Conservation (phyloP, 148 eudicot genomes). For the Amaranthus hypochondriacus region DNA sequence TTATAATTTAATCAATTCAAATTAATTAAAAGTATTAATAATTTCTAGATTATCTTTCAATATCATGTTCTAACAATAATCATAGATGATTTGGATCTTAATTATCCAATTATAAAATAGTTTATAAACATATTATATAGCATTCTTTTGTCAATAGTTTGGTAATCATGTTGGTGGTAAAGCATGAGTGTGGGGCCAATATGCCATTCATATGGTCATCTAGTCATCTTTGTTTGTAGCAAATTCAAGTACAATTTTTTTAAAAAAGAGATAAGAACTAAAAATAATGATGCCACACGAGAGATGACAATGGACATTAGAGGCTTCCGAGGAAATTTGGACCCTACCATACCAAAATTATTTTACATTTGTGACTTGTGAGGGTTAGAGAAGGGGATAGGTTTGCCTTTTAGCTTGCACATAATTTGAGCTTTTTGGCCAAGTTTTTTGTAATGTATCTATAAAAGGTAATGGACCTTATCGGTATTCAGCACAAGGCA, state of each 20-base stretch:
- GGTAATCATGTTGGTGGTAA: conserved; percentile 12
- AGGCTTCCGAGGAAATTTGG: neutral
- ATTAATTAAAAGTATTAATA: too few relatives aligned
- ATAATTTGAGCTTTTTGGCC: conserved; percentile 13
- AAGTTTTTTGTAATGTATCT: neutral
- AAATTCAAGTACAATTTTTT: neutral
- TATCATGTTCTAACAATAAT: too few relatives aligned
- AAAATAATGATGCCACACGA: conserved; percentile 15
- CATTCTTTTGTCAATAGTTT: neutral
- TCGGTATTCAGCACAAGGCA: too few relatives aligned
- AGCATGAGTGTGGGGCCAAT: neutral
- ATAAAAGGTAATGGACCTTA: too few relatives aligned
- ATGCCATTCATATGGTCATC: neutral
- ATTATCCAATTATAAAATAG: too few relatives aligned
- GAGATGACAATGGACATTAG: conserved; percentile 14
- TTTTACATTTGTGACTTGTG: neutral
- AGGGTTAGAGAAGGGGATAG: neutral
- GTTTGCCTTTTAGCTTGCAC: conserved; percentile 14
- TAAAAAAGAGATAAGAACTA: neutral
- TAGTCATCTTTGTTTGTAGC: conserved; percentile 10
- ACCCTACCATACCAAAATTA: conserved; percentile 2
- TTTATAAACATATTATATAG: neutral
- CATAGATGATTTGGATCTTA: too few relatives aligned
- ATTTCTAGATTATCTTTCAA: too few relatives aligned
- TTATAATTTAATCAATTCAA: too few relatives aligned